A percentile compares a stretch with the other conserved stretches of the same genome.
Evolutionary conservation across 257 asterid genomes (phyloP).

Genomic region (Prunella vulgaris): DNA sequence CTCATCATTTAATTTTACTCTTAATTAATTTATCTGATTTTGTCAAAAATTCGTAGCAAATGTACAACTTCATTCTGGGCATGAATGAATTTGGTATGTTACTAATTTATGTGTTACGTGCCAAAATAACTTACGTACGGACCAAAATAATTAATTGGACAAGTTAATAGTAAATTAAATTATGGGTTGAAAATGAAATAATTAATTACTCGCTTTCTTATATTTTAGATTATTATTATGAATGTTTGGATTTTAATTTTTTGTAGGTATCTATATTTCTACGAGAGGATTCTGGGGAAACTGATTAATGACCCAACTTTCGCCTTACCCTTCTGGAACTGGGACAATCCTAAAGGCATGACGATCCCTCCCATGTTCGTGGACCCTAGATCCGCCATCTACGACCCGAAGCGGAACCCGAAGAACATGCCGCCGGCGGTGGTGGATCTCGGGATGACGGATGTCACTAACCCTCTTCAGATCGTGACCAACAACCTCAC

Average conservation of each 20-base stretch:
- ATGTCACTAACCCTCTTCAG: not conserved
- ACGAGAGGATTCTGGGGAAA: conserved; percentile 1
- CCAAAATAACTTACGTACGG: too few species aligned
- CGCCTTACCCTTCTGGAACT: conserved; percentile 8
- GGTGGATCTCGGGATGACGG: not conserved
- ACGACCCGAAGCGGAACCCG: not conserved
- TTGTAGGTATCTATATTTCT: not conserved
- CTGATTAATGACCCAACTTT: not conserved
- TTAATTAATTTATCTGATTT: too few species aligned
- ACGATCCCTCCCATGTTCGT: not conserved
- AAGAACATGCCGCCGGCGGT: not conserved
- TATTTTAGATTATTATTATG: too few species aligned
- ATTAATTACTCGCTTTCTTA: too few species aligned
- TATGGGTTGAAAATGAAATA: too few species aligned
- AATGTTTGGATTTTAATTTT: not conserved
- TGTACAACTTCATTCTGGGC: too few species aligned
- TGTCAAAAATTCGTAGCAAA: too few species aligned
- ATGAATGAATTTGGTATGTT: too few species aligned
- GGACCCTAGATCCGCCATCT: not conserved
- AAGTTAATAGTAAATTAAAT: too few species aligned
- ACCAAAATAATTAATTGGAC: too few species aligned
- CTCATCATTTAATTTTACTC: too few species aligned
- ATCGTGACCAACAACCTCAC: not conserved
- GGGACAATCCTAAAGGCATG: conserved; percentile 12
- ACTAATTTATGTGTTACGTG: too few species aligned